Evolutionary conservation across 148 eudicot species (phyloP).

Genomic region (Fagopyrum homotropicum): DNA sequence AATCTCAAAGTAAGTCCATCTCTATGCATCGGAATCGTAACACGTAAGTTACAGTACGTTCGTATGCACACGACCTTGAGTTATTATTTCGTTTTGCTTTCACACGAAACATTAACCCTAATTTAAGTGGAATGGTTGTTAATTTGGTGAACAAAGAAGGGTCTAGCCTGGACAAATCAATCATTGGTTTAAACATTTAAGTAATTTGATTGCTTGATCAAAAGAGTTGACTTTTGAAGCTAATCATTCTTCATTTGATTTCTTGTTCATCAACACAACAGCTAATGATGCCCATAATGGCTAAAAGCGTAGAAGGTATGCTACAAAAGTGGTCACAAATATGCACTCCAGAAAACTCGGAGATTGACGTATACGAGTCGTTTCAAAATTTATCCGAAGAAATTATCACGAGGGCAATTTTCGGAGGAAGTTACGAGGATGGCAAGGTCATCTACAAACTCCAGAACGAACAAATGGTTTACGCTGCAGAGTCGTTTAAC

Average conservation of each 20-base stretch:
- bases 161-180: not conserved
- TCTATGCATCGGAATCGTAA: not conserved
- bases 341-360: conserved; percentile 35
- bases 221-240: not conserved
- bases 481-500: conserved; percentile 39
- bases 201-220: not conserved
- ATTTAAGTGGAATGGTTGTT: too few species aligned
- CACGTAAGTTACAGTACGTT: not conserved
- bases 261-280: conserved; percentile 14
- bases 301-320: conserved; percentile 43
- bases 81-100: not conserved
- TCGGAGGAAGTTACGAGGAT: conserved; percentile 50
- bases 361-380: conserved; percentile 55
- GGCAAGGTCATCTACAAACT: conserved; percentile 50
- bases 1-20: conserved; percentile 50
- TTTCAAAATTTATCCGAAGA: conserved; percentile 46
- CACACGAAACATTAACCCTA: too few species aligned
- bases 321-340: conserved; percentile 43
- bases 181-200: not conserved
- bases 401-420: conserved; percentile 42
- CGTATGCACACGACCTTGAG: too few species aligned
- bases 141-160: not conserved
- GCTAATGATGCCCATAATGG: conserved; percentile 63
- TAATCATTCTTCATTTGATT: not conserved
- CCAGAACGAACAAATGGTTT: conserved; percentile 41